Base-by-base conservation (phyloP, 1,139 yeast species). In the Starmera stellimalicola region DNA sequence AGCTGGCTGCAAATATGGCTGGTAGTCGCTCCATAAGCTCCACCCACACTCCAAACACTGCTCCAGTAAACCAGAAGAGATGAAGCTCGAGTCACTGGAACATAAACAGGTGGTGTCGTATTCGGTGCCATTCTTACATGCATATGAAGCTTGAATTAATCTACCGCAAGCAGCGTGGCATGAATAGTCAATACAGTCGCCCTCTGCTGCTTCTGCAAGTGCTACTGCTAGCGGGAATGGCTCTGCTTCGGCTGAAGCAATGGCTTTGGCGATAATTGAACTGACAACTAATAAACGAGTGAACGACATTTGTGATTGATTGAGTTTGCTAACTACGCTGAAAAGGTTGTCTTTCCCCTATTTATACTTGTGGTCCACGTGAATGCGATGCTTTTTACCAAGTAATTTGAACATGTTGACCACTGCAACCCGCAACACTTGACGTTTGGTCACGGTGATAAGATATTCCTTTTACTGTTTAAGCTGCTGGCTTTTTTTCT, bases 1-100 rank as follows among this genome's bases (percentile, higher is more conserved):
- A 28, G 52, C 40, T 9, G 41, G 33, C 17, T 44, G 37, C 34
- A 48, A 38, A 40, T 27, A 46, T 6, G 27, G 9, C 9, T 47
- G 44, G 35, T 48, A 48, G 33, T 48, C 44, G n/a, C 18, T 16
- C 51, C 51, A 48, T 30, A 48, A 34, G 36, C 50, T 47, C 48
- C 51, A 47, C 26, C 52, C 52, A 43, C 52, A 48, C 33, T 42
- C 49, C 20, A 48, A 35, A 38, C 52, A 48, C 11, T 27, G 39
- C 23, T 43, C 42, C 32, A 42, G 47, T 18, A 30, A 35, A 5
- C 7, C 16, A 16, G 30, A 33, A 4, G 40, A 29, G 20, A 39
- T 18, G 44, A 48, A 48, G 3, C 16, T 16, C 18, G 44, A 32
- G 29, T 24, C 45, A 2, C 35, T 11, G 20, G 35, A 31, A 44